Base-by-base conservation (phyloP, 495 filamentous ascomycete species). In the Cenococcum geophilum region DNA sequence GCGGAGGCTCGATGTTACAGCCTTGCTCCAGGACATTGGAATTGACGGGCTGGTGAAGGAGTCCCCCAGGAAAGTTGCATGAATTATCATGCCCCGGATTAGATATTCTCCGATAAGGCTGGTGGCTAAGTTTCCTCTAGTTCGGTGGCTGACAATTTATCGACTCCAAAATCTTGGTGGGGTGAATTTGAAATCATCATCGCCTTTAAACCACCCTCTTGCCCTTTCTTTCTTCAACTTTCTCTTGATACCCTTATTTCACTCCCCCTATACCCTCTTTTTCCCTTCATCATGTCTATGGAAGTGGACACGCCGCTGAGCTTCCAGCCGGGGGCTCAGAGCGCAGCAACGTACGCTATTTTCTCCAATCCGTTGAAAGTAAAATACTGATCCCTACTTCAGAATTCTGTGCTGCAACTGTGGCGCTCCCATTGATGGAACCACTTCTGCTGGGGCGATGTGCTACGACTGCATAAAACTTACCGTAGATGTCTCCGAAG, bases 341-440 rank as follows among this genome's bases (percentile, higher is more conserved):
- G 68, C 21, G 23, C 59, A 21, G 84, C 84, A 64, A 89, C 85
- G 85, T 87, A 73, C 27, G 27, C 6, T 32, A 76, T 76, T 78
- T 58, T 50, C 37, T 69, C 43, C 69, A 58, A 37, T 37, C 25
- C 52, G 4, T 21, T n/a, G 53, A 55, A 36, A 65, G 35, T 61
- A 55, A 34, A 61, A 53, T 16, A 48, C 22, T 37, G 11, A 59
- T 32, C 21, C 3, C n/a, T 21, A 62, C 71, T 57, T 57, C 51
- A 95, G 87, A 9, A 95, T 96, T 68, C 87, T 97, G 27, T 97
- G 92, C 74, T 95, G 87, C 76, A 92, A 96, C 78, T 97, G 92
- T 74, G 92, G 91, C 63, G 86, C 86, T 59, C 84, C 89, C n/a
- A 95, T 97, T 60, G 89, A 93, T 72, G 92, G 92, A 70, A 93